Base-by-base conservation (phyloP, 768 basidiomycete species). In the Daedalea quercina region DNA sequence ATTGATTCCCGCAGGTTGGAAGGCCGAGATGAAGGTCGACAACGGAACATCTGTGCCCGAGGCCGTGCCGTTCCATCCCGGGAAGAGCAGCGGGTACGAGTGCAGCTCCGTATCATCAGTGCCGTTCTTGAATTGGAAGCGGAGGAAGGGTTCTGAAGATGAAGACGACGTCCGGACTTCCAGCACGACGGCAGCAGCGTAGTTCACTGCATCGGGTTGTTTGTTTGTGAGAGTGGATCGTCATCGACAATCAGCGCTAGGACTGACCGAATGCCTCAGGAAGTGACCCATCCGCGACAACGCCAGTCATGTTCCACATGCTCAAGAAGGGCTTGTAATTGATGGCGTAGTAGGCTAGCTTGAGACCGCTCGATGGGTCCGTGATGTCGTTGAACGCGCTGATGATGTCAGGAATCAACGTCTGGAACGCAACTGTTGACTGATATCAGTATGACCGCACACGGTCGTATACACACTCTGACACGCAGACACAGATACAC, bases 321-420 rank as follows among this genome's bases (percentile, higher is more conserved):
- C 83, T 84, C 31, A 88, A 54, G 70, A 90, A 85, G 0, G 87
- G 87, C 66, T 90, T 89, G 72, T 90, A 90, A 0, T 86, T 76
- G 49, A 84, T 73, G 9, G 80, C 80, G 26, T 79, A 71, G 57
- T 84, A 78, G 22, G 73, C 66, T 40, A 91, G 61, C 63, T 83
- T 82, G 52, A 82, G 60, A 0, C 82, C 76, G 54, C 80, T 73
- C 2, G 73, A 69, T 2, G 66, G 41, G 57, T 81, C 74, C 8
- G 69, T 68, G 65, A 90, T 82, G 9, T 68, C 68, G 0, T 70
- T 60, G 28, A 90, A 69, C 7, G 78, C 77, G 33, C 69, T 59
- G 15, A 88, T 56, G 54, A 91, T 78, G 8, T 75, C 74, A 0
- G 86, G 82, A 3, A 85, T 61, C 56, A 89, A 74, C 0, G 86